Percentiles rank a stretch among this genome's conserved stretches.
Evolutionary conservation across 805 yeast genomes (phyloP).

Genomic region (Kazachstania bromeliacearum): DNA sequence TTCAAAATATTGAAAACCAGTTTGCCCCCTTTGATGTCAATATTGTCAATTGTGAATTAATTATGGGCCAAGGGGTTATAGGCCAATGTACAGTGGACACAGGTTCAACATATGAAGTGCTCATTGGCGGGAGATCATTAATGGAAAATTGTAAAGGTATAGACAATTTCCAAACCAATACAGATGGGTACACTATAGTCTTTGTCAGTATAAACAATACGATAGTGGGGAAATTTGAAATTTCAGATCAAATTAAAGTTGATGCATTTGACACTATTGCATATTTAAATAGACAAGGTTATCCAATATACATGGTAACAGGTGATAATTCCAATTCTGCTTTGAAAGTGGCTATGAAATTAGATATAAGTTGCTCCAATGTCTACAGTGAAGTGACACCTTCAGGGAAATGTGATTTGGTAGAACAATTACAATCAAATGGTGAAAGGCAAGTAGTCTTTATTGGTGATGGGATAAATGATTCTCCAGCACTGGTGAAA

Average conservation of each 20-base stretch:
- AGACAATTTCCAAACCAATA: slow-evolving; percentile 12
- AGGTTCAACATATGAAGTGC: slow-evolving; percentile 27
- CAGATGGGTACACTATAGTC: slow-evolving; percentile 37
- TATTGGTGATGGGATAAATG: slow-evolving; percentile 97
- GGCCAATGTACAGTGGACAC: slow-evolving; percentile 12
- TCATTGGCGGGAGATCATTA: slow-evolving; percentile 38
- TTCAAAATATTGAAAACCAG: too few relatives aligned
- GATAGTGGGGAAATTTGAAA: slow-evolving; percentile 55
- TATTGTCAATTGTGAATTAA: slow-evolving; percentile 22
- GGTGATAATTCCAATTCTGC: slow-evolving; percentile 75
- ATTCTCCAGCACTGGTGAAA: slow-evolving; percentile 88
- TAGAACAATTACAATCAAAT: slow-evolving; percentile 43
- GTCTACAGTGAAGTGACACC: slow-evolving; percentile 75
- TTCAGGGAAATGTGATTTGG: slow-evolving; percentile 59
- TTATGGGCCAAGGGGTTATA: slow-evolving; percentile 33
- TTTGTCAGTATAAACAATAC: slow-evolving; percentile 49
- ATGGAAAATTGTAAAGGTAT: background rate
- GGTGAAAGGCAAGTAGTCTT: slow-evolving; percentile 53
- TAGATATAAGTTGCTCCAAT: slow-evolving; percentile 56
- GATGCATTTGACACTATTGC: slow-evolving; percentile 55
- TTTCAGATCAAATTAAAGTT: slow-evolving; percentile 57
- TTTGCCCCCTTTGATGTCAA: too few relatives aligned
- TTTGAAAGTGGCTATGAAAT: slow-evolving; percentile 46
- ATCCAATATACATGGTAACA: slow-evolving; percentile 73
- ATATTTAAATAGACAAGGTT: slow-evolving; percentile 42